phyloP scores from a whole-genome alignment of 2,329 filamentous ascomycete genomes.

The Trichoderma gracile region DNA sequence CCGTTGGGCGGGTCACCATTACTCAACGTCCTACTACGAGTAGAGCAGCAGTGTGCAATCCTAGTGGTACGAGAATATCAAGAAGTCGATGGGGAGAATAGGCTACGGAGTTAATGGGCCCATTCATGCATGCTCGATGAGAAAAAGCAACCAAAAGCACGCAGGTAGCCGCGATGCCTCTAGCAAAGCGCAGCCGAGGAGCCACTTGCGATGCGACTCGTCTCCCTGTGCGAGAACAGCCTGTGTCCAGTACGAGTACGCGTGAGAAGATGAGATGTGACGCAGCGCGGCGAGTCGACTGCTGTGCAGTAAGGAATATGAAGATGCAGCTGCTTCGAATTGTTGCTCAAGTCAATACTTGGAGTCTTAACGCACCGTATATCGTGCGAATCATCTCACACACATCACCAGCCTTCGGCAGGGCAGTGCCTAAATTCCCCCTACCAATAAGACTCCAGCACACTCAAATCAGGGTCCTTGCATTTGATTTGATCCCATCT shows the following conservation, averaged over 20 bases:
- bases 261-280: neutral
- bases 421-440: too few species aligned
- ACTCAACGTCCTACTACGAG: neutral
- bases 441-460: neutral
- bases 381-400: too few species aligned
- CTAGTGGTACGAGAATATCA: neutral
- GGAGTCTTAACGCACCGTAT: too few species aligned
- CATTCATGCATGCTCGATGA: neutral
- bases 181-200: neutral
- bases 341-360: too few species aligned
- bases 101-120: neutral
- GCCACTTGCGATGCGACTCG: neutral
- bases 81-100: neutral
- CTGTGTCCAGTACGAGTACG: too few species aligned
- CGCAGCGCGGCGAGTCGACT: too few species aligned
- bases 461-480: conserved; percentile 22
- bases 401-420: too few species aligned
- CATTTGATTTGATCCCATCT: neutral
- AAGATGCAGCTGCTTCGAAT: too few species aligned
- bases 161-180: conserved; percentile 6
- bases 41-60: too few species aligned
- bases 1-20: neutral
- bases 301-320: too few species aligned
- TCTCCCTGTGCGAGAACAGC: too few species aligned
- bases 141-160: neutral